Percentiles rank a stretch among this genome's conserved stretches.
Evolutionary conservation across 129 eudicot genomes (phyloP).

Genomic region (Lactuca sativa): DNA sequence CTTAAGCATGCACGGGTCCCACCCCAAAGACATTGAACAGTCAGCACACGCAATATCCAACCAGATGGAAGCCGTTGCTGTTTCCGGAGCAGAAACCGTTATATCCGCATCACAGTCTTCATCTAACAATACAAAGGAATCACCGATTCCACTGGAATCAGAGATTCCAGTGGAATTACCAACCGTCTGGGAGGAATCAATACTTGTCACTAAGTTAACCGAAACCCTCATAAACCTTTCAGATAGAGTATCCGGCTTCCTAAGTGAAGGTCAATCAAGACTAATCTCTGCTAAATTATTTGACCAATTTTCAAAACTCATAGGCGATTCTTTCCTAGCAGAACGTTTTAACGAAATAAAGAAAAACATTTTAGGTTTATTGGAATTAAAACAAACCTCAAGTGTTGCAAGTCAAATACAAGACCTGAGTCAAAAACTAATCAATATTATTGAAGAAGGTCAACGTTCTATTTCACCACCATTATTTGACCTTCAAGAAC

Average conservation of each 20-base stretch:
- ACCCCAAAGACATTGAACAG: slow-evolving; percentile 58
- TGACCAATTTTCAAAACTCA: slow-evolving; percentile 68
- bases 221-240: slow-evolving; percentile 69
- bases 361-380: slow-evolving; percentile 53
- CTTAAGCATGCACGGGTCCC: slow-evolving; percentile 65
- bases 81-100: slow-evolving; percentile 45
- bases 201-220: slow-evolving; percentile 55
- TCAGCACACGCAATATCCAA: slow-evolving; percentile 69
- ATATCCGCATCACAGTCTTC: slow-evolving; percentile 36
- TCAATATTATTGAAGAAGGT: slow-evolving; percentile 72
- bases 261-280: slow-evolving; percentile 74
- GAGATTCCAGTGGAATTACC: slow-evolving; percentile 38
- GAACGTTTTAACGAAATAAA: slow-evolving; percentile 67
- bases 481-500: slow-evolving; percentile 70
- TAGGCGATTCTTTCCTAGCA: slow-evolving; percentile 58
- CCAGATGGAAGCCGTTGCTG: slow-evolving; percentile 59
- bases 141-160: slow-evolving; percentile 20
- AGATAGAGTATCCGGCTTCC: slow-evolving; percentile 81
- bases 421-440: slow-evolving; percentile 74
- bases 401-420: slow-evolving; percentile 60
- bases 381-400: slow-evolving; percentile 70
- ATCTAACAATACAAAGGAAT: slow-evolving; percentile 4
- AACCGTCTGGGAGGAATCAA: slow-evolving; percentile 70
- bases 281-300: slow-evolving; percentile 67
- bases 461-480: slow-evolving; percentile 87